These are phyloP conservation scores for Omphalotus guepiniiformis DNA, from an alignment of 768 basidiomycete species.

Conservation along the genomic window DNA sequence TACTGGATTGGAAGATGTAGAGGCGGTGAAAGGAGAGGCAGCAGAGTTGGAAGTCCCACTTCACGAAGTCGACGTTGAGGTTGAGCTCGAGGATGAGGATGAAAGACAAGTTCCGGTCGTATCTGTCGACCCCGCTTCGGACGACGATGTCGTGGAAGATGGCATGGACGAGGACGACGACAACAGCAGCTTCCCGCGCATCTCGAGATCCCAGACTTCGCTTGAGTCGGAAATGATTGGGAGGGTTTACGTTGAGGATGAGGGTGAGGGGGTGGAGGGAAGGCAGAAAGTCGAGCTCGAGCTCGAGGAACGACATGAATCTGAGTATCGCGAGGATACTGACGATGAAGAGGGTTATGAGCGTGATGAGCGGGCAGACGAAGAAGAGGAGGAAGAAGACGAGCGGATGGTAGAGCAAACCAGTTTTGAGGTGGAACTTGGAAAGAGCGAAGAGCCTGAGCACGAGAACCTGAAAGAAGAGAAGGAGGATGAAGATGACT, in stretches of 20 bases:
- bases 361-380: neutral
- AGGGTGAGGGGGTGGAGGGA: neutral
- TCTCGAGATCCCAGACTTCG: neutral
- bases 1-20: too few species aligned
- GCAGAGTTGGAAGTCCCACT: too few species aligned
- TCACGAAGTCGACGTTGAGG: too few species aligned
- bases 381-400: neutral
- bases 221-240: neutral
- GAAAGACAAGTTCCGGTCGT: neutral
- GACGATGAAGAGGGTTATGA: neutral
- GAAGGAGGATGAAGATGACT: slow-evolving; percentile 13
- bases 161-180: neutral
- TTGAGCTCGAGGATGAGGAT: too few species aligned
- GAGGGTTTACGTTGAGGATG: neutral
- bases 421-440: too few species aligned
- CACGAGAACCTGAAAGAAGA: neutral
- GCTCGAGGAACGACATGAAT: too few species aligned
- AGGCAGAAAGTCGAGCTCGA: neutral
- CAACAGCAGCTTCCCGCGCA: neutral
- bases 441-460: too few species aligned
- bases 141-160: neutral
- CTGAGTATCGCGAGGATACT: slow-evolving; percentile 4
- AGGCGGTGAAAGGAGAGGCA: neutral
- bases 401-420: too few species aligned
- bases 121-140: neutral